These are phyloP conservation scores for Phyllosticta capitalensis DNA, from an alignment of 2,329 filamentous ascomycete species.

Conservation along the genomic window DNA sequence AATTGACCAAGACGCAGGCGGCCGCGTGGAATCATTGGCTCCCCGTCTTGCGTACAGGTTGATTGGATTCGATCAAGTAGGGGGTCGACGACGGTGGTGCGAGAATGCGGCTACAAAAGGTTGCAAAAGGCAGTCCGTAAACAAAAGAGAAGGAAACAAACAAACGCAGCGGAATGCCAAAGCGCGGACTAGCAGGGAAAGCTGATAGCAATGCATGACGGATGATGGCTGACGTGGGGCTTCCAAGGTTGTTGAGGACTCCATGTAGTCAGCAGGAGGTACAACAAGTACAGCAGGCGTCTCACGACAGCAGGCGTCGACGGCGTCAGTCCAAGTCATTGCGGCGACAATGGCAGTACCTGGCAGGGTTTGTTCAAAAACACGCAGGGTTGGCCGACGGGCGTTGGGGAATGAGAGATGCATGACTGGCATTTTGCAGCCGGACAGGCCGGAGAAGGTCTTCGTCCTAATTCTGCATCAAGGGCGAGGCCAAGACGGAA, in stretches of 20 bases:
- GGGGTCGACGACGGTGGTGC: neutral
- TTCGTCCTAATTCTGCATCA: neutral
- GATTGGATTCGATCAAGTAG: neutral
- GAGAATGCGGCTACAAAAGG: neutral
- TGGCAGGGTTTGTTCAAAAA: neutral
- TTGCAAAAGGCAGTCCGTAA: neutral
- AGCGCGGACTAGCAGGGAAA: neutral
- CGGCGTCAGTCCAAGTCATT: neutral
- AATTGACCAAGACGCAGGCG: neutral
- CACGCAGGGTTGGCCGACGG: slow-evolving; percentile 25
- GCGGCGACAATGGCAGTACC: neutral
- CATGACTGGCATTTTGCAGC: neutral
- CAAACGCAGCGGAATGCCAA: neutral
- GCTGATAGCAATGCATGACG: neutral
- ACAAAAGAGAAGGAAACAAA: neutral
- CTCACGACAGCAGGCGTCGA: neutral
- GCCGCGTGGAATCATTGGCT: neutral
- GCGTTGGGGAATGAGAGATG: slow-evolving; percentile 17
- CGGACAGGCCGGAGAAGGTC: neutral
- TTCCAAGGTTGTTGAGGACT: neutral
- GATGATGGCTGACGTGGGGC: neutral
- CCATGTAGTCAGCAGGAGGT: neutral
- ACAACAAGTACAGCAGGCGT: neutral
- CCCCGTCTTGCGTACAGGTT: neutral
- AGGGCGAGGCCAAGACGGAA: neutral